Evolutionary conservation across 768 basidiomycete genomes (phyloP).

Genomic region (Collybiopsis confluens): DNA sequence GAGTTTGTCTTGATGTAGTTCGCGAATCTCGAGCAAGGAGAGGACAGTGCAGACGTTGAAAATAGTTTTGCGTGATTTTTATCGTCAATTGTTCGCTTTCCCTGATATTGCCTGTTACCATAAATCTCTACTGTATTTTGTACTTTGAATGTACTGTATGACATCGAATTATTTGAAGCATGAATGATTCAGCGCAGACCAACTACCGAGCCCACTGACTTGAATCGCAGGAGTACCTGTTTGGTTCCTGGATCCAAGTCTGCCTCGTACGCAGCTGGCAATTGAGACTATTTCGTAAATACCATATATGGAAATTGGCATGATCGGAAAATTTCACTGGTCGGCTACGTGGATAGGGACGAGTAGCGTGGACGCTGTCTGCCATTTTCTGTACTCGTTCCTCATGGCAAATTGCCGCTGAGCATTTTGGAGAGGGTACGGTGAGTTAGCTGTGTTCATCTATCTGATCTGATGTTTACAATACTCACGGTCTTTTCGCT

Average conservation of each 20-base stretch:
- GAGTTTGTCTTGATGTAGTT: conserved; percentile 47
- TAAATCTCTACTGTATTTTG: background rate
- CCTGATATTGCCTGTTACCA: background rate
- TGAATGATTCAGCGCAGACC: background rate
- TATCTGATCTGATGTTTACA: conserved; percentile 4
- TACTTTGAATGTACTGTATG: too few species aligned
- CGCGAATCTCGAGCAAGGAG: conserved; percentile 83
- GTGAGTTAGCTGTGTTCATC: background rate
- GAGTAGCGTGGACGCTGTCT: too few species aligned
- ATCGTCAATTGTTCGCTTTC: too few species aligned
- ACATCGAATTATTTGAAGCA: too few species aligned
- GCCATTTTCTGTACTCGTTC: too few species aligned
- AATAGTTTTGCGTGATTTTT: conserved; percentile 77
- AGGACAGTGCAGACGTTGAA: conserved; percentile 94
- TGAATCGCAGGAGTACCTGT: too few species aligned
- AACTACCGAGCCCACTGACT: too few species aligned
- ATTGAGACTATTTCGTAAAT: too few species aligned
- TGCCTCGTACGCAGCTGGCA: too few species aligned
- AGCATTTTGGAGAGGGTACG: too few species aligned
- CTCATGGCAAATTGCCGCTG: background rate
- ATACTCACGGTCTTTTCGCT: conserved; percentile 1
- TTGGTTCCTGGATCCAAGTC: too few species aligned
- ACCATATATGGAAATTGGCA: background rate
- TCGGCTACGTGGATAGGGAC: too few species aligned
- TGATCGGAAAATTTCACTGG: background rate